Percentiles rank a stretch among this genome's conserved stretches.
Conservation (phyloP, 208 protist genomes). For the Leishmania amazonensis region DNA sequence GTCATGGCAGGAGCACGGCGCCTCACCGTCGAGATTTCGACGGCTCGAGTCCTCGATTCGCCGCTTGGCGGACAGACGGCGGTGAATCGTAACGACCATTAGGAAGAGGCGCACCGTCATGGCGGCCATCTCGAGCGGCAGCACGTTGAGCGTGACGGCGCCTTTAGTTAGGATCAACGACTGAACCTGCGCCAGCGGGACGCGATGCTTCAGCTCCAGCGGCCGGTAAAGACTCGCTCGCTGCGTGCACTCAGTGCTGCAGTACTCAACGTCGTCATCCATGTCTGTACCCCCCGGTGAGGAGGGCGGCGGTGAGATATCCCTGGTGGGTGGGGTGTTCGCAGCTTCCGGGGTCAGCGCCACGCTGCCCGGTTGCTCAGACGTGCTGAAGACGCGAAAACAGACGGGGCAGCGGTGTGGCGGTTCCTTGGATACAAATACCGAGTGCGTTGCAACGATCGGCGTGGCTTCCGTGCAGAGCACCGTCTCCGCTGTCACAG, state of each 20-base stretch:
- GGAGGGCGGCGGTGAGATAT: constrained; percentile 14
- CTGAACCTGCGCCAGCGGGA: constrained; percentile 39
- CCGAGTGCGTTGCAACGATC: constrained; percentile 52
- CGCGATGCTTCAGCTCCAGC: constrained; percentile 45
- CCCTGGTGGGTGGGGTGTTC: background rate
- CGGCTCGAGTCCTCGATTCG: constrained; percentile 29
- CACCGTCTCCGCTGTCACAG: constrained; percentile 13
- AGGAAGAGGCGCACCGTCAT: constrained; percentile 79
- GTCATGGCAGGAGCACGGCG: constrained; percentile 4
- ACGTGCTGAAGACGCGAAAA: constrained; percentile 27
- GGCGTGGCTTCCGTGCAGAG: constrained; percentile 47
- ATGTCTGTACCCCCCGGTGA: constrained; percentile 10
- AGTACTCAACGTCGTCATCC: constrained; percentile 25
- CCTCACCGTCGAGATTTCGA: background rate
- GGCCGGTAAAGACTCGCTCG: constrained; percentile 38
- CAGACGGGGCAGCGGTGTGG: constrained; percentile 54
- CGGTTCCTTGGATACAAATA: constrained; percentile 33
- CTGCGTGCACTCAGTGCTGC: constrained; percentile 36
- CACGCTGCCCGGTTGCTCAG: constrained; percentile 7
- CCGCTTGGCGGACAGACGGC: constrained; percentile 40
- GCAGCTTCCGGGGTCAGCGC: background rate
- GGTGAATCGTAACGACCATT: constrained; percentile 65
- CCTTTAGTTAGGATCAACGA: constrained; percentile 45
- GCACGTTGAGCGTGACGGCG: constrained; percentile 33
- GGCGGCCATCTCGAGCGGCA: constrained; percentile 60